Evolutionary conservation across 1,284 basidiomycete genomes (phyloP).

Genomic region (Meira nashicola): DNA sequence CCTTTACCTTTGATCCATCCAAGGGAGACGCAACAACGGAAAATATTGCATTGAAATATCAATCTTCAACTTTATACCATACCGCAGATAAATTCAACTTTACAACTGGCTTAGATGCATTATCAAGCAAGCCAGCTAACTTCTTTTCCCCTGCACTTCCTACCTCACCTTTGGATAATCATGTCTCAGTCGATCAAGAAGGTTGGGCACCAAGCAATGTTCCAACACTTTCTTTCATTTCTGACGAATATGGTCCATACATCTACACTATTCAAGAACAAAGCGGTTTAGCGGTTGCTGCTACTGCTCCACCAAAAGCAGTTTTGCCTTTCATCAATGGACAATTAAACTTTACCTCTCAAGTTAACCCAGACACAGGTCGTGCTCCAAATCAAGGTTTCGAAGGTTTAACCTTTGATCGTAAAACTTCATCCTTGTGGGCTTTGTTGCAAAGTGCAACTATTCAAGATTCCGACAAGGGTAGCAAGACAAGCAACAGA

Average conservation of each 20-base stretch:
- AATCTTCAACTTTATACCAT: slow-evolving; percentile 61
- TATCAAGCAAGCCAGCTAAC: slow-evolving; percentile 56
- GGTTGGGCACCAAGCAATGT: slow-evolving; percentile 62
- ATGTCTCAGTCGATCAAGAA: slow-evolving; percentile 62
- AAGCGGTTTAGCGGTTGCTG: slow-evolving; percentile 59
- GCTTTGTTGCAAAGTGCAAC: slow-evolving; percentile 65
- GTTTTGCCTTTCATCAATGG: slow-evolving; percentile 58
- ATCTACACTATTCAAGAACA: slow-evolving; percentile 60
- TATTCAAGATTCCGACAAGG: slow-evolving; percentile 61
- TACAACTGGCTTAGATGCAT: slow-evolving; percentile 65
- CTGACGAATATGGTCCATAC: slow-evolving; percentile 69
- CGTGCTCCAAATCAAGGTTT: slow-evolving; percentile 61
- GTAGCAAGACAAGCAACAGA: slow-evolving; percentile 35
- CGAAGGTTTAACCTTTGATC: slow-evolving; percentile 63
- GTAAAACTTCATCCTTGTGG: slow-evolving; percentile 59
- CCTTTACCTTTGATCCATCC: slow-evolving; percentile 61
- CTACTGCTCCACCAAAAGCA: slow-evolving; percentile 63
- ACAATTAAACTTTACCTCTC: slow-evolving; percentile 61
- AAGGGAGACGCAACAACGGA: slow-evolving; percentile 59
- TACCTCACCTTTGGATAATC: slow-evolving; percentile 53
- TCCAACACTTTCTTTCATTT: slow-evolving; percentile 58
- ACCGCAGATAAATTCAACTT: slow-evolving; percentile 38
- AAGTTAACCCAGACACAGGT: slow-evolving; percentile 55
- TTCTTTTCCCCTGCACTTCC: slow-evolving; percentile 34
- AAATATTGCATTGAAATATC: slow-evolving; percentile 61